Evolutionary conservation across 176 grass and related monocot species (phyloP), one percentile per base, ranked within the genome.

Genomic region (Eragrostis nindensis): DNA sequence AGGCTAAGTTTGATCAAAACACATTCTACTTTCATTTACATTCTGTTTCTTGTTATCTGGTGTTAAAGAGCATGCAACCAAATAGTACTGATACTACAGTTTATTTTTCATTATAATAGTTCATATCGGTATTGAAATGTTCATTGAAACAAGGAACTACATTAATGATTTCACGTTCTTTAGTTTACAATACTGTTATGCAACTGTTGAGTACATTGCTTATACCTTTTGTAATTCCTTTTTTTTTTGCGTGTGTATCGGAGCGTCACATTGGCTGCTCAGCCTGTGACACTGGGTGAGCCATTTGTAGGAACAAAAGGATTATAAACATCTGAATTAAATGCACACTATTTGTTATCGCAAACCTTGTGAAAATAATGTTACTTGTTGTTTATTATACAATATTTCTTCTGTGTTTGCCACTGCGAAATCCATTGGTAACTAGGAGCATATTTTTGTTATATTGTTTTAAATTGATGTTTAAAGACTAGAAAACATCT

Each of bases 351-450:
- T 45, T 68, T n/a, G 15, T 18, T 59, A 15, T 61, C 10, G 8
- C 77, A 80, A 80, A 60, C 70, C 14, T 81, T 68, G n/a, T 59
- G 19, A 67, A 86, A 80, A 80, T 26, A 74, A 46, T 60, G 21
- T 9, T 75, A n/a, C 7, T 67, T 59, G 36, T 79, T 79, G 2
- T 24, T 80, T 67, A 60, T 40, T 61, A 61, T 60, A 48, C 24
- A 45, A 26, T 15, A 17, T 77, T 1, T 6, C 71, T 55, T 63
- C 13, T 42, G 19, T 68, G 50, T 62, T 71, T 79, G 75, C 55
- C 18, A 62, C 13, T 59, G 45, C 50, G n/a, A 24, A 59, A 59
- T 59, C 11, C 53, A 59, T 59, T 25, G 55, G 55, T 59, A 59
- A 24, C n/a, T 55, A 19, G 19, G 55, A n/a, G 55, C 2, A 14